Conservation (phyloP, 495 filamentous ascomycete genomes). For the Amphirosellinia nigrospora region DNA sequence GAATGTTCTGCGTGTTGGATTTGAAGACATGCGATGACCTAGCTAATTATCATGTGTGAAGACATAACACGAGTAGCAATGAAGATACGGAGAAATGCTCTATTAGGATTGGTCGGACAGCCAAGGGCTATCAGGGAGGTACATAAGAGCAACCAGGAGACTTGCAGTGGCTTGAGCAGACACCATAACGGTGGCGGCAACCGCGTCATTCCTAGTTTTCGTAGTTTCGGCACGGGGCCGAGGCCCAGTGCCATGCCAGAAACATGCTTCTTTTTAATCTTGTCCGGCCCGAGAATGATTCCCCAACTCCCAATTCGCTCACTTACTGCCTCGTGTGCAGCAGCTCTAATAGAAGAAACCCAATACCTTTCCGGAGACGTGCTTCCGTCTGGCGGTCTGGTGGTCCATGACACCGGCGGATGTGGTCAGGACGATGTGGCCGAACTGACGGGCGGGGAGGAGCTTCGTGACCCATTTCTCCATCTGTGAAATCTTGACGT, state of each 20-base stretch:
- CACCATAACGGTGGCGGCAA: neutral
- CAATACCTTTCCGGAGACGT: conserved; percentile 82
- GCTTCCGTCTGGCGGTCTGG: conserved; percentile 87
- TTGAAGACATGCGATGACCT: neutral
- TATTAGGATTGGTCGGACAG: conserved; percentile 19
- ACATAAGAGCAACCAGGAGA: conserved; percentile 14
- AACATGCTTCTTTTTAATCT: conserved; percentile 12
- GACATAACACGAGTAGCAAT: neutral
- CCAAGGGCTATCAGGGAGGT: conserved; percentile 14
- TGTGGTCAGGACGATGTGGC: conserved; percentile 87
- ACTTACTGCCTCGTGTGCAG: conserved; percentile 18
- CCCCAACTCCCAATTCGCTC: conserved; percentile 34
- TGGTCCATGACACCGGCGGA: conserved; percentile 93
- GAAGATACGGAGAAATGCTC: conserved; percentile 16
- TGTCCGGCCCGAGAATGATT: conserved; percentile 19
- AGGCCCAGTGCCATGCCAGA: conserved; percentile 21
- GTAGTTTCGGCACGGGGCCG: conserved; percentile 13
- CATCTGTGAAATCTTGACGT: conserved; percentile 83
- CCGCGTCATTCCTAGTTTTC: conserved; percentile 16
- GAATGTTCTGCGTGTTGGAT: neutral
- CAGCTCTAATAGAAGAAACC: conserved; percentile 77
- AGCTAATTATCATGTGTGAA: neutral
- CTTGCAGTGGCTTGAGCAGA: conserved; percentile 5
- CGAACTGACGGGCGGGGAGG: conserved; percentile 88
- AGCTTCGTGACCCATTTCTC: conserved; percentile 92